Evolutionary conservation across 169 alveolate genomes (phyloP), one percentile per base, ranked within the genome.

Genomic region (Cryptosporidium andersoni): DNA sequence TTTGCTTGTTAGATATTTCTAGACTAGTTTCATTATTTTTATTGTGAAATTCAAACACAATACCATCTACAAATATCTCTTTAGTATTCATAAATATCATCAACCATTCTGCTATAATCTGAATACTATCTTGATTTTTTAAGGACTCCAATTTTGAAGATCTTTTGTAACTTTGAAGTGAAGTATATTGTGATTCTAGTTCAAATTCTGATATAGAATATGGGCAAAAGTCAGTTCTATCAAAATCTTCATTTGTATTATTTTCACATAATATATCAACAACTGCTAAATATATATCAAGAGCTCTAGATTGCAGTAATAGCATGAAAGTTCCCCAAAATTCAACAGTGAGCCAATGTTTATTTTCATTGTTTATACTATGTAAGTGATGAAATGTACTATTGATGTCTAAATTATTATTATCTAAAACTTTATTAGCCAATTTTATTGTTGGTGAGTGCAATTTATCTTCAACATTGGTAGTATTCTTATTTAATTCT

Each of bases 271-370:
- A 34, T 43, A 74, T 60, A 4, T 52, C 12, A 60, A 74, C 8
- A 7, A 74, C 25, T 14, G 85, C 39, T 48, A 74, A 60, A 74
- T 74, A 74, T 14, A 60, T 43, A 45, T 74, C 85, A 1, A 74
- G 47, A 3, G 74, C 55, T 43, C 40, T 74, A 42, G 55, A 60
- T n/a, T 58, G 55, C 8, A 74, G 45, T 16, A 74, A 58, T 11
- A 74, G 67, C 9, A 74, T 37, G 3, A 74, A 74, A 4, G 66
- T 58, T 4, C 85, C 85, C 85, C 85, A 74, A 42, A 74, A 74
- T 45, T 74, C 85, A 0, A 74, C 39, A 9, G 68, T 74, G 43
- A 74, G 14, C 85, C 85, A 74, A 2, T 58, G 3, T 60, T 58
- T 74, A 34, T 74, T 74, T 52, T 1, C 34, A 37, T 74, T 74